Evolutionary conservation across 2,329 filamentous ascomycete species (phyloP), one percentile per base, ranked within the genome.

Genomic region (Biscogniauxia marginata): DNA sequence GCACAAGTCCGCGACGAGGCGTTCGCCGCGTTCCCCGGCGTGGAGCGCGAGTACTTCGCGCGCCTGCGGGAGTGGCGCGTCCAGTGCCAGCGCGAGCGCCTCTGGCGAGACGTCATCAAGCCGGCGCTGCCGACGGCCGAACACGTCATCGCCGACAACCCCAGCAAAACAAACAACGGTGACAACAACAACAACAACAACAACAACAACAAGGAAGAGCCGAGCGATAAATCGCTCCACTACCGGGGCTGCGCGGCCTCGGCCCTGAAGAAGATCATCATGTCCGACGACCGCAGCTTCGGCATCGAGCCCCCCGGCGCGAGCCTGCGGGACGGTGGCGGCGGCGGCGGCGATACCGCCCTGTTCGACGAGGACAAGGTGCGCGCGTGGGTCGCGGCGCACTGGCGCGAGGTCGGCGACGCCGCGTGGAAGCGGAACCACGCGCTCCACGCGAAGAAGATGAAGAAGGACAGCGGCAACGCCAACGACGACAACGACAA

Each of bases 1-100:
- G 64, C 77, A 0, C 77, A 84, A 50, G 85, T 88, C 1, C 77
- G 79, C 0, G 61, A 77, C 0, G 78, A 84, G 54, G 85, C 83
- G 0, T 79, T 90, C 23, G 66, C 64, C 0, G 65, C 59, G 2
- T 90, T 89, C 52, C 56, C 59, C 59, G 70, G 70, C 21, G 71
- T 78, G 3, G 67, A 71, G 11, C 51, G 64, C 0, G 76, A 77
- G 34, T 88, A 83, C 62, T 63, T 74, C 0, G 52, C 59, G 0
- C 76, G 75, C 4, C 70, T 81, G 5, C 59, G 51, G 0, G 73
- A 71, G 0, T 85, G 78, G 69, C 68, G 73, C 8, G 56, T 70
- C 1, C 70, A 79, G 52, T 70, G 71, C 21, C 72, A 80, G 49
- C 65, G 65, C 2, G 68, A 78, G 7, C 70, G 70, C 43, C 70